Conservation (phyloP, 163 green algal genomes). For the Chloromonas sp. region DNA sequence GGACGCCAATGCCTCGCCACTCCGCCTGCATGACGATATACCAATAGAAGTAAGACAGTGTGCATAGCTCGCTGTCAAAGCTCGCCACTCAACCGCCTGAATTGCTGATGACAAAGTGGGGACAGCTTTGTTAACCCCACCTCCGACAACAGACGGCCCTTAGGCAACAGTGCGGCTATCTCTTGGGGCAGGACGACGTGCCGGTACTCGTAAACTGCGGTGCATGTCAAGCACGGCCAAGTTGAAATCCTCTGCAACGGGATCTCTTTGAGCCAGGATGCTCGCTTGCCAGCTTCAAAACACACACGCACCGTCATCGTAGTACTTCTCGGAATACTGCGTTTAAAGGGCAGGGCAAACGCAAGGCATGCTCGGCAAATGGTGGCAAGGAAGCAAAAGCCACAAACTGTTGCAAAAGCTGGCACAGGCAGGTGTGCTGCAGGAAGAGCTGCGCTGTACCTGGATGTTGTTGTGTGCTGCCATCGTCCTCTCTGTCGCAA, state of each 20-base stretch:
- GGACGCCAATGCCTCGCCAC: conserved; percentile 91
- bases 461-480: conserved; percentile 21
- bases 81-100: too few species aligned
- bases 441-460: not conserved
- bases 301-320: conserved; percentile 66
- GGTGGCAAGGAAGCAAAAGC: too few species aligned
- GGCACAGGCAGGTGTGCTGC: too few species aligned
- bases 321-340: conserved; percentile 90
- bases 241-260: not conserved
- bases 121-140: conserved; percentile 26
- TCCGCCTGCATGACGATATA: conserved; percentile 64
- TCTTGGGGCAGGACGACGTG: conserved; percentile 89
- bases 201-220: conserved; percentile 26
- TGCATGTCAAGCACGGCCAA: not conserved
- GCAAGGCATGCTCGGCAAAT: not conserved
- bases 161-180: conserved; percentile 79
- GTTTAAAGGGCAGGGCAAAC: not conserved
- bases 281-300: too few species aligned
- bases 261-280: not conserved
- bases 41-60: not conserved
- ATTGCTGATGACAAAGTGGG: too few species aligned
- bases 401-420: too few species aligned
- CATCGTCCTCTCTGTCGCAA: not conserved
- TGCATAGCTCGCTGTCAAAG: too few species aligned
- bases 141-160: conserved; percentile 82